phyloP scores from a whole-genome alignment of 176 grass and related monocot genomes.

The Oryza rufipogon region DNA sequence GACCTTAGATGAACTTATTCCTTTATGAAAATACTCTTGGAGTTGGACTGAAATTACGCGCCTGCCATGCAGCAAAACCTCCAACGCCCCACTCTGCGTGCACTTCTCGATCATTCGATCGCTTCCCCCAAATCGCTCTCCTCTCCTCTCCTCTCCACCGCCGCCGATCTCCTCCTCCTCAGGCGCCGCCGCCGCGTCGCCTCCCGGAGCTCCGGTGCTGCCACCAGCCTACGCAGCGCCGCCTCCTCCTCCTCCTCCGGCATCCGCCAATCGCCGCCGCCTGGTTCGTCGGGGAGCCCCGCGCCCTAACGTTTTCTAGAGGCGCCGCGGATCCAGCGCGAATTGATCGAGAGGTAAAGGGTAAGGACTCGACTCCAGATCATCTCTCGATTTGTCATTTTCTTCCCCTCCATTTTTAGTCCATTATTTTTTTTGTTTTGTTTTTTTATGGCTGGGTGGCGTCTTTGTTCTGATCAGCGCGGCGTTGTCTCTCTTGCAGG shows the following conservation, averaged over 20 bases:
- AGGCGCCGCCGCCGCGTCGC: no score
- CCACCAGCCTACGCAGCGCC: no score
- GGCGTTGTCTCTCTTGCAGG: conserved; percentile 27
- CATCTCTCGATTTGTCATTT: not conserved
- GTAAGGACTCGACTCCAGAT: not conserved
- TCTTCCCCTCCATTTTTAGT: no score
- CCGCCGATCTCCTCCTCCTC: no score
- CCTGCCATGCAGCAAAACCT: not conserved
- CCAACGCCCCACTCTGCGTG: no score
- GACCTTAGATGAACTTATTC: no score
- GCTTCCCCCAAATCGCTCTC: not conserved
- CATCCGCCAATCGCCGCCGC: not conserved
- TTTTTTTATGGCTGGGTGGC: not conserved
- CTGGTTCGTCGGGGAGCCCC: not conserved
- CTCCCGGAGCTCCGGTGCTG: no score
- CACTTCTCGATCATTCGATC: not conserved
- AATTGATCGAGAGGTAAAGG: conserved; percentile 29
- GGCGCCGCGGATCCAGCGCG: conserved; percentile 17
- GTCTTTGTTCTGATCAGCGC: conserved; percentile 21
- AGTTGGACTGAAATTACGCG: not conserved
- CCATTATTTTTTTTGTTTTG: no score
- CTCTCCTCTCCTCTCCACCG: not conserved
- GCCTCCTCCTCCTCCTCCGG: not conserved
- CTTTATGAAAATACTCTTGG: no score
- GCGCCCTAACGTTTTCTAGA: not conserved